Conservation (phyloP, 495 filamentous ascomycete species). For the Tuber magnatum region DNA sequence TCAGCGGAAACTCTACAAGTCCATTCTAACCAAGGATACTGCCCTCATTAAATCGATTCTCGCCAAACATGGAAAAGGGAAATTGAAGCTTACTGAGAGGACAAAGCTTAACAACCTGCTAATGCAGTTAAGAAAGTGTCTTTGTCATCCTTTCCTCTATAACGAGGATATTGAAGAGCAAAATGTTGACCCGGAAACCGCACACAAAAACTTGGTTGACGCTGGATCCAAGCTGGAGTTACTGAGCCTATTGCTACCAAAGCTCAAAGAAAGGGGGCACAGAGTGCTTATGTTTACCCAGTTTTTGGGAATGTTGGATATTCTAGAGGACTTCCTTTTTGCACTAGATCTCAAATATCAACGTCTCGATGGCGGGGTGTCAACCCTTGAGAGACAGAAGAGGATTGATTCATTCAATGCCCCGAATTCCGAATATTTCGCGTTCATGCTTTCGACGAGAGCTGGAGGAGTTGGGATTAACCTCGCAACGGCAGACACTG, state of each 20-base stretch:
- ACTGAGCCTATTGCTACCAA: constrained; percentile 82
- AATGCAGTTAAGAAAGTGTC: constrained; percentile 88
- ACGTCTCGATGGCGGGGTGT: constrained; percentile 78
- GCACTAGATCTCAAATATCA: constrained; percentile 62
- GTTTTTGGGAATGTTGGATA: constrained; percentile 78
- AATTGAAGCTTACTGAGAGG: constrained; percentile 58
- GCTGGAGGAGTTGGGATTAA: constrained; percentile 97
- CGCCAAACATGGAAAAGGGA: constrained; percentile 44
- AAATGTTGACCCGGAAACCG: constrained; percentile 44
- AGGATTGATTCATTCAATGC: constrained; percentile 91
- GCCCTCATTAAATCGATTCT: constrained; percentile 84
- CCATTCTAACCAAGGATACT: constrained; percentile 81
- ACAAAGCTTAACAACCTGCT: constrained; percentile 85
- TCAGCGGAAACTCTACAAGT: constrained; percentile 91
- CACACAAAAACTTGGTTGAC: constrained; percentile 75
- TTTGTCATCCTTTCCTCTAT: constrained; percentile 95
- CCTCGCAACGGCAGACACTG: constrained; percentile 91
- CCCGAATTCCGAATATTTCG: constrained; percentile 71
- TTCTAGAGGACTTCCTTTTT: constrained; percentile 83
- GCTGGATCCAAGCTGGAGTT: constrained; percentile 85
- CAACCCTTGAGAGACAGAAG: constrained; percentile 78
- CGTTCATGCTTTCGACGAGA: constrained; percentile 85
- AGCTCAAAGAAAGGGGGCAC: constrained; percentile 79
- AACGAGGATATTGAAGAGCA: constrained; percentile 80
- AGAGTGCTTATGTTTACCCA: constrained; percentile 94